Conservation (phyloP, 2,329 filamentous ascomycete species). For the Fusarium ramigenum region DNA sequence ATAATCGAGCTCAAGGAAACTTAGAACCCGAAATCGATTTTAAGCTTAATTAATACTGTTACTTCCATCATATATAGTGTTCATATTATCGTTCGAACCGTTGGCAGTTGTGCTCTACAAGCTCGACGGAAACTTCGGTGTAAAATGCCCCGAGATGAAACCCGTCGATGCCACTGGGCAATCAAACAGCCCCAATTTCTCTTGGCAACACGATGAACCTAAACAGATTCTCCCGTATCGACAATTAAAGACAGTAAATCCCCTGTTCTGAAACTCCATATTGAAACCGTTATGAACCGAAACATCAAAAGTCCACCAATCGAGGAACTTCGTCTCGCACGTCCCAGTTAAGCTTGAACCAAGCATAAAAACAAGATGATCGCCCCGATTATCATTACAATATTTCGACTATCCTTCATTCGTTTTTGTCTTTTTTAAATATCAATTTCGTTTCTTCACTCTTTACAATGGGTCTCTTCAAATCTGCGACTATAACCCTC, state of each 20-base stretch:
- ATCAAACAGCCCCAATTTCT: slow-evolving; percentile 11
- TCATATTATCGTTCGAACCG: accelerated
- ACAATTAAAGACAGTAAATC: neutral
- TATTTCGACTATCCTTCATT: neutral
- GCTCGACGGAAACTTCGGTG: neutral
- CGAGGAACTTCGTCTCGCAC: neutral
- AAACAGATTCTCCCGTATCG: neutral
- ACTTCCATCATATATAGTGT: accelerated
- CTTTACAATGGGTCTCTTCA: slow-evolving; percentile 25
- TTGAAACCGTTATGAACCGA: slow-evolving; percentile 8
- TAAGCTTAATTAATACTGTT: accelerated
- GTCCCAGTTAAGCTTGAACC: neutral
- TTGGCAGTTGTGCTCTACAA: neutral
- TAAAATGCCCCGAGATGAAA: neutral
- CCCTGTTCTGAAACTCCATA: slow-evolving; percentile 13
- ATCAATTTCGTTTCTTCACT: neutral
- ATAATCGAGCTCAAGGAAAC: neutral
- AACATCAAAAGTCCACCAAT: slow-evolving; percentile 25
- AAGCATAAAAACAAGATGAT: slow-evolving; percentile 5
- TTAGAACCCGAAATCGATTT: neutral
- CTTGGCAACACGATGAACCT: neutral
- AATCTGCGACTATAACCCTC: slow-evolving; percentile 20
- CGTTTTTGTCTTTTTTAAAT: neutral
- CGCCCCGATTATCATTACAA: neutral
- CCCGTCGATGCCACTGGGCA: neutral